Evolutionary conservation across 352 stramenopile genomes (phyloP), one percentile per base, ranked within the genome.

Genomic region (Phytophthora pinifolia): DNA sequence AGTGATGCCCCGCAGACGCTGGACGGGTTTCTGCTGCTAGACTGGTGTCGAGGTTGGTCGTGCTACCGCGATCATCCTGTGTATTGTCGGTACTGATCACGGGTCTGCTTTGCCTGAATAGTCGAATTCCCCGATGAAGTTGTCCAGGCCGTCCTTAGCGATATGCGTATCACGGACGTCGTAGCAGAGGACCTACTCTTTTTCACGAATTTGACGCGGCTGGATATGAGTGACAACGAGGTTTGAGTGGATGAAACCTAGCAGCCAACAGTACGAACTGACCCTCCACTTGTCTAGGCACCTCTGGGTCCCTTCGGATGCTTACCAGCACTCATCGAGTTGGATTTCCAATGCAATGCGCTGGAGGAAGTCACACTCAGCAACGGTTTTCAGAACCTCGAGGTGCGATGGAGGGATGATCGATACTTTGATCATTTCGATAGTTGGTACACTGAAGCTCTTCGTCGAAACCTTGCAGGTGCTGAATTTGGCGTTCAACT

Each of bases 221-320:
- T 91, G 22, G 83, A 93, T 44, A 87, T 93, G 68, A 91, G 83
- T 54, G 83, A 93, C 66, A 93, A 93, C 45, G 76, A 93, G 67
- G 76, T 87, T 38, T 20, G 46, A 29, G 32, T 36, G 12, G 9
- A 20, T 42, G 20, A n/a, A 27, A 13, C 13, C 8, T 14, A 8
- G 17, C 13, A 45, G 15, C 18, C 20, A 31, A 9, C n/a, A 9
- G n/a, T 2, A 39, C 4, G 29, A 30, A 13, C 22, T 55, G 13
- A 32, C 46, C 1, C 14, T n/a, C 12, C 25, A 30, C 39, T 42
- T 41, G 13, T 47, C 6, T 25, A 87, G 67, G 74, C 72, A 0
- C 69, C 76, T 10, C 66, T 93, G 18, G 83, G 86, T 41, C 72
- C 83, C 3, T 88, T 93, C 44, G 74, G 69, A 3, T 79, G 74